A percentile compares a stretch with the other conserved stretches of the same genome.
These are phyloP conservation scores for Eucommia ulmoides DNA, from an alignment of 257 asterid species.

Conservation along the genomic window DNA sequence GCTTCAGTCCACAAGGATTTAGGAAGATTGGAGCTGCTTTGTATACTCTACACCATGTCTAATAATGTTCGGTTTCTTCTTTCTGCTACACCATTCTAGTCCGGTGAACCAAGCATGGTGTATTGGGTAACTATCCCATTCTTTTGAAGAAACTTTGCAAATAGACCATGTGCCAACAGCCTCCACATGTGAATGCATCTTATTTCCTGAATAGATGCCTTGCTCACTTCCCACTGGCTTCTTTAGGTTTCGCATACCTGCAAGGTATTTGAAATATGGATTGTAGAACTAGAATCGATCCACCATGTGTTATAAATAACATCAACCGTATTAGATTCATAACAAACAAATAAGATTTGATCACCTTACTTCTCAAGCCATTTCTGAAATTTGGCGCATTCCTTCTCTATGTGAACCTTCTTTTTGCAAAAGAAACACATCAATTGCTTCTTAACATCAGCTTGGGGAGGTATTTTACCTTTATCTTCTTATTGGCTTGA, in stretches of 20 bases:
- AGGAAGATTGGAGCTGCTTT: too few relatives aligned
- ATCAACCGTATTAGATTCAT: neutral
- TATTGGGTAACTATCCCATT: too few relatives aligned
- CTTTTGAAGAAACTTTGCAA: too few relatives aligned
- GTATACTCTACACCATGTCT: too few relatives aligned
- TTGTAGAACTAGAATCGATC: neutral
- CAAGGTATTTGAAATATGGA: neutral
- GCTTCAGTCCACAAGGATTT: too few relatives aligned
- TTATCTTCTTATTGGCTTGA: neutral
- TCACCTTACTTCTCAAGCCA: neutral
- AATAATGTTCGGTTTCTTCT: too few relatives aligned
- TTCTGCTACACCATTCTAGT: too few relatives aligned
- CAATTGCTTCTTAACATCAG: neutral
- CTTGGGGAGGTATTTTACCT: neutral
- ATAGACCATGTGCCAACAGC: neutral
- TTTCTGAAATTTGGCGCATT: neutral
- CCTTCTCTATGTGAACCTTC: neutral
- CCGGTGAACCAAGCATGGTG: too few relatives aligned
- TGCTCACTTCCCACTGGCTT: neutral
- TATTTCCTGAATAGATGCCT: neutral
- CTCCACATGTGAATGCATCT: neutral
- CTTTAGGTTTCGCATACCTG: neutral
- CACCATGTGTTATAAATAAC: too few relatives aligned
- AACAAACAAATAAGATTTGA: neutral
- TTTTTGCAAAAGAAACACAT: neutral